These are phyloP conservation scores for Crithidia expoeki DNA, from an alignment of 208 protist genomes.

Conservation along the genomic window DNA sequence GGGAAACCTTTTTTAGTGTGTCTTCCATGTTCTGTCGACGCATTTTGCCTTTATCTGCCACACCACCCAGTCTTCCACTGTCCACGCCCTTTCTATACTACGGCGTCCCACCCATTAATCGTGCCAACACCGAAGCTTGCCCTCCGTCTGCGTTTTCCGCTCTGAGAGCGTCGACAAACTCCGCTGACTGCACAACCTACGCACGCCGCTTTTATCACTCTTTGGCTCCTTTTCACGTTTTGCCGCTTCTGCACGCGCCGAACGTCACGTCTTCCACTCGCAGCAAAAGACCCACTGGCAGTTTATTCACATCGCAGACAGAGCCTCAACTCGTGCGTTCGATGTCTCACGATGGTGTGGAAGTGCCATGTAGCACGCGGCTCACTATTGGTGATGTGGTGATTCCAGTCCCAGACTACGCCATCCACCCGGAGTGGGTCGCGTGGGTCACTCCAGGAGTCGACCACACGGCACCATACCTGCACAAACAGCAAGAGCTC, in stretches of 20 bases:
- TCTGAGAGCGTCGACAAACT: neutral
- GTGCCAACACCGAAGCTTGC: neutral
- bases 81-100: constrained; percentile 10
- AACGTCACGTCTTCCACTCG: neutral
- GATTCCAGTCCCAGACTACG: constrained; percentile 61
- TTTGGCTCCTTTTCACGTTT: neutral
- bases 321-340: neutral
- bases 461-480: constrained; percentile 30
- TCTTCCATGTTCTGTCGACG: constrained; percentile 23
- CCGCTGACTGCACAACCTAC: neutral
- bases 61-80: neutral
- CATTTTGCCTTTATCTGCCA: neutral
- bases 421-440: constrained; percentile 69
- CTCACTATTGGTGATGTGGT: constrained; percentile 83
- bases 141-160: no score
- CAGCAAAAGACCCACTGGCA: neutral
- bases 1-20: neutral
- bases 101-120: neutral
- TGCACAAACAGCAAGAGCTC: constrained; percentile 13
- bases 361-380: constrained; percentile 40
- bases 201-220: constrained; percentile 9
- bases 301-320: neutral
- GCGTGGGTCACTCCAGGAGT: constrained; percentile 52
- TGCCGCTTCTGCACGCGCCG: neutral
- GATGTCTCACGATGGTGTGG: constrained; percentile 21